Base-by-base conservation (phyloP, 352 stramenopile genomes). In the Hyaloperonospora arabidopsidis region DNA sequence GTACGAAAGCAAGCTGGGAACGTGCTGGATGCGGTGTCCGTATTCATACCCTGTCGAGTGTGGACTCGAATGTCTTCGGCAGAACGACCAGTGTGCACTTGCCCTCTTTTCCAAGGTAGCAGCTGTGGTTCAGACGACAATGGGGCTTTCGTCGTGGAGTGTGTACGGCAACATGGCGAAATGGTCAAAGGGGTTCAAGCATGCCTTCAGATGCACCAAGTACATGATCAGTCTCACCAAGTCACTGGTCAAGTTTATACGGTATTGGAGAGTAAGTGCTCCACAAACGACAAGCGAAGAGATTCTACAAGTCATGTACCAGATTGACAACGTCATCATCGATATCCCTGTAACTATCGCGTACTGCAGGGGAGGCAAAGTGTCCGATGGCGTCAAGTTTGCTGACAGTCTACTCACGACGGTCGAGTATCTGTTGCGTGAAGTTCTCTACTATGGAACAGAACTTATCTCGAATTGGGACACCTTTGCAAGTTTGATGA, bases 311-410 rank as follows among this genome's bases (percentile, higher is more conserved):
- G 46, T 72, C 18, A 28, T 84, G 14, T 70, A 68, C 39, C 65
- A 79, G 29, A 67, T 61, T 19, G 66, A 81, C 52, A 62, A 80
- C 11, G 63, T 68, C 12, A 66, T 74, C 18, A 66, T 72, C 46
- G 71, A 84, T 19, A 62, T 82, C 18, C 74, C 74, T 4, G 58
- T 71, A 14, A 67, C 67, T 1, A 65, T 84, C 40, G 46, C 69
- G 2, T 76, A 66, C 15, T 84, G 74, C 39, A 52, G 76, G 11
- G 69, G 67, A 13, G 57, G 23, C 15, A 62, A 61, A 35, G 54
- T 43, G 29, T 65, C 68, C 7, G 59, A 72, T 8, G 38, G 53
- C 0, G 58, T 77, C 44, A 66, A 77, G 15, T 63, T 74, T 12
- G 51, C 49, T 15, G 52, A 65, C 25, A 49, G 55, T n/a, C 56